phyloP scores from a whole-genome alignment of 148 eudicot genomes.

The Simmondsia chinensis region DNA sequence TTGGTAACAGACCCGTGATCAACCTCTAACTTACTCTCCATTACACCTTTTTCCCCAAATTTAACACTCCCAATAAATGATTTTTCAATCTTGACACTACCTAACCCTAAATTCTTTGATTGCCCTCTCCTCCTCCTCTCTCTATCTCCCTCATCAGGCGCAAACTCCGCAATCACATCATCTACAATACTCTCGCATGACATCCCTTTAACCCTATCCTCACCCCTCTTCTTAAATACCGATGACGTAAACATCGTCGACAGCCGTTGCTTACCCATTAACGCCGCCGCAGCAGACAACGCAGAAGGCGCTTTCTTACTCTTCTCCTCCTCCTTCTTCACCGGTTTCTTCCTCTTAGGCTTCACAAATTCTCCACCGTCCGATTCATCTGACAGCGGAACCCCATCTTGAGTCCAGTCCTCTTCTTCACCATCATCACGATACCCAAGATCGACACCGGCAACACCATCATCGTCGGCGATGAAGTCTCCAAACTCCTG shows the following conservation, averaged over 20 bases:
- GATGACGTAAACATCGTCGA: constrained; percentile 68
- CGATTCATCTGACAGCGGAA: constrained; percentile 31
- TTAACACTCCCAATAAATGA: constrained; percentile 7
- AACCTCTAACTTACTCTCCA: constrained; percentile 2
- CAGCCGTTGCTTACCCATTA: constrained; percentile 76
- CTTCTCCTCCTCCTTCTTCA: constrained; percentile 10
- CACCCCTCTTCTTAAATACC: constrained; percentile 53
- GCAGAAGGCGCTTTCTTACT: constrained; percentile 50
- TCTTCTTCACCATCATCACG: constrained; percentile 88
- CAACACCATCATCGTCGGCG: constrained; percentile 37
- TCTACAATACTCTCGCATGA: constrained; percentile 74
- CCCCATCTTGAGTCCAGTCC: constrained; percentile 63
- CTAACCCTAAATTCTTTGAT: constrained; percentile 14
- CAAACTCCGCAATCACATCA: constrained; percentile 87
- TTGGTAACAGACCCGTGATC: constrained; percentile 5
- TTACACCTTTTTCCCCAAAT: constrained; percentile 9
- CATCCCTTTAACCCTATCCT: constrained; percentile 26
- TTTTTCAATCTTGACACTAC: constrained; percentile 23
- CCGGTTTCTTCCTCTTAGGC: constrained; percentile 38
- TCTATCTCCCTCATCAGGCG: constrained; percentile 77
- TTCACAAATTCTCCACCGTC: constrained; percentile 25
- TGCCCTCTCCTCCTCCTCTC: constrained; percentile 53
- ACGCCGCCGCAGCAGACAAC: constrained; percentile 54
- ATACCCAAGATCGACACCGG: constrained; percentile 37
- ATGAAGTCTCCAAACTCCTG: constrained; percentile 56